Evolutionary conservation across 1,139 yeast species (phyloP).

Genomic region (Suhomyces panamericanus): DNA sequence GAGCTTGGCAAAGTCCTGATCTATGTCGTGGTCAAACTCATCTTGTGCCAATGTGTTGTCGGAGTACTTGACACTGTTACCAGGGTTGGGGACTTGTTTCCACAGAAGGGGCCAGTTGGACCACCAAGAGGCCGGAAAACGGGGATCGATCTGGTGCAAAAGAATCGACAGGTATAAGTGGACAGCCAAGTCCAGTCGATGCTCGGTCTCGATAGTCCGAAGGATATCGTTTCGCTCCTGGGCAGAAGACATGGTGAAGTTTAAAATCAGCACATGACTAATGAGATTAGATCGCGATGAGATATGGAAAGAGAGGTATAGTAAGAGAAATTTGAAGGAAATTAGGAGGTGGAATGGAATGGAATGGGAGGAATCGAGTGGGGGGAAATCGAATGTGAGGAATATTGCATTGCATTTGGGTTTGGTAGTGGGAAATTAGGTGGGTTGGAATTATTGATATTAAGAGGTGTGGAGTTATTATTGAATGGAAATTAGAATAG

Average conservation of each 20-base stretch:
- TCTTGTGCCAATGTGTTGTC: slow-evolving; percentile 22
- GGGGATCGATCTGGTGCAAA: slow-evolving; percentile 38
- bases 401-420: too few relatives aligned
- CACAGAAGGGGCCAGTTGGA: slow-evolving; percentile 48
- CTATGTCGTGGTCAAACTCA: slow-evolving; percentile 22
- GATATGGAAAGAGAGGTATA: too few relatives aligned
- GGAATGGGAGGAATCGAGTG: too few relatives aligned
- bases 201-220: slow-evolving; percentile 42
- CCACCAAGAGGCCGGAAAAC: slow-evolving; percentile 42
- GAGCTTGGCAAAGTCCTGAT: slow-evolving; percentile 11
- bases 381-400: too few relatives aligned
- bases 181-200: slow-evolving; percentile 47
- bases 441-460: too few relatives aligned
- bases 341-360: too few relatives aligned
- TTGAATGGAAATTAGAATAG: too few relatives aligned
- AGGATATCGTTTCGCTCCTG: slow-evolving; percentile 32
- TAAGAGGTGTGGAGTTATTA: too few relatives aligned
- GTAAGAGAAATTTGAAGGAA: too few relatives aligned
- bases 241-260: slow-evolving; percentile 7
- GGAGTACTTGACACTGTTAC: slow-evolving; percentile 20
- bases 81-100: slow-evolving; percentile 40
- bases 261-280: neutral
- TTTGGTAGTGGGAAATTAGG: too few relatives aligned
- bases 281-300: too few relatives aligned
- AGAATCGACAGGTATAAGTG: slow-evolving; percentile 53